phyloP scores from a whole-genome alignment of 371 early-diverging fungal genomes.

The Phascolomyces articulosus region DNA sequence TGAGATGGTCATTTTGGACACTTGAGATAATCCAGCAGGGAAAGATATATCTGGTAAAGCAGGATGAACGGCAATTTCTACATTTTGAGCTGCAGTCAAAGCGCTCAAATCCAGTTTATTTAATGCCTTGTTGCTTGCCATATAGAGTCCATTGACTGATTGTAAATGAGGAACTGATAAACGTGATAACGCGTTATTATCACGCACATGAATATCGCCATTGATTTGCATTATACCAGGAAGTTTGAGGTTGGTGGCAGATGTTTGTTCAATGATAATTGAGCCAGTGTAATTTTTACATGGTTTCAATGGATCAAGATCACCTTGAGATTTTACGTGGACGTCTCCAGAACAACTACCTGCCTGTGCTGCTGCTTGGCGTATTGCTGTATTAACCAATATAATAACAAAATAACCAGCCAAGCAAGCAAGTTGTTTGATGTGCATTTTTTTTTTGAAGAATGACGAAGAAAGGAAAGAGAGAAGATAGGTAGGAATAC shows the following conservation, averaged over 20 bases:
- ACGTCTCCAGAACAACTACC: constrained; percentile 29
- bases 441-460: background rate
- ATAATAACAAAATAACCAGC: background rate
- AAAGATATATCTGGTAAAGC: constrained; percentile 45
- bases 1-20: constrained; percentile 36
- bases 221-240: constrained; percentile 36
- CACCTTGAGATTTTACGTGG: constrained; percentile 34
- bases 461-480: too few species aligned
- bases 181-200: constrained; percentile 38
- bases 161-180: constrained; percentile 43
- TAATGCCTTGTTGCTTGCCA: constrained; percentile 49
- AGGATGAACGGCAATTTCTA: constrained; percentile 49
- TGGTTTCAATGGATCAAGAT: constrained; percentile 38
- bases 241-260: constrained; percentile 21
- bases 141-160: constrained; percentile 43
- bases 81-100: constrained; percentile 28
- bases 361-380: background rate
- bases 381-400: background rate
- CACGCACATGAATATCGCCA: constrained; percentile 46
- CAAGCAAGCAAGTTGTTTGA: background rate
- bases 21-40: constrained; percentile 35
- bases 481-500: too few species aligned
- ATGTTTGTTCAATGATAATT: constrained; percentile 35
- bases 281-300: constrained; percentile 50
- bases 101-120: constrained; percentile 30